A percentile compares a stretch with the other conserved stretches of the same genome.
Conservation (phyloP, 1,284 basidiomycete species). For the Grifola frondosa region DNA sequence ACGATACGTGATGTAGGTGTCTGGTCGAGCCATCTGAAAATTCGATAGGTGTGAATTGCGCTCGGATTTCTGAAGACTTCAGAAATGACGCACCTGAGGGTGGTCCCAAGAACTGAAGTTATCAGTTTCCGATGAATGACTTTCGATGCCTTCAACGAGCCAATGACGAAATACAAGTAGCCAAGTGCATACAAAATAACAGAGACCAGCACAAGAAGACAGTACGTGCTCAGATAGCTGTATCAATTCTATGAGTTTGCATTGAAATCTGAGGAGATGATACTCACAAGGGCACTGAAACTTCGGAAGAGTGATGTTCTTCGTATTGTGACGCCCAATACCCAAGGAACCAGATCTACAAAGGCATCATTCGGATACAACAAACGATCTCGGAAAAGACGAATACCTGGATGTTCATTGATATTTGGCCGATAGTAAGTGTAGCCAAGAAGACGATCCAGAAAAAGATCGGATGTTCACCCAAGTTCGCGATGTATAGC, state of each 20-base stretch:
- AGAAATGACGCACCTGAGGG: conserved; percentile 39
- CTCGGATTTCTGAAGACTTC: not conserved
- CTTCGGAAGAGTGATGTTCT: conserved; percentile 25
- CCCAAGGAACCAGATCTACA: conserved; percentile 23
- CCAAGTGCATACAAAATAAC: conserved; percentile 26
- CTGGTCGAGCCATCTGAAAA: conserved; percentile 49
- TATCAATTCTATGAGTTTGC: not conserved
- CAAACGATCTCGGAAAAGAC: not conserved
- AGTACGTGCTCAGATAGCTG: conserved; percentile 45
- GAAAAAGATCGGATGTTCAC: conserved; percentile 28
- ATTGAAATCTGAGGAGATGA: no score
- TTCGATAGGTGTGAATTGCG: no score
- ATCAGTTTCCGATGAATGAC: conserved; percentile 56
- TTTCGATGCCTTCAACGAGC: conserved; percentile 50
- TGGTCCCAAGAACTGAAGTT: conserved; percentile 56
- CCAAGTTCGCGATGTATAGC: conserved; percentile 29
- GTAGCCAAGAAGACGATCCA: conserved; percentile 31
- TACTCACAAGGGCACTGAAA: conserved; percentile 31
- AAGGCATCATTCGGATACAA: conserved; percentile 8
- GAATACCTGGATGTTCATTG: conserved; percentile 9
- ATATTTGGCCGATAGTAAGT: conserved; percentile 13
- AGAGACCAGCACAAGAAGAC: conserved; percentile 32
- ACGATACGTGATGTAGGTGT: conserved; percentile 62
- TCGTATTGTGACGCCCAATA: conserved; percentile 31
- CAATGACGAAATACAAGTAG: conserved; percentile 37